phyloP scores from a whole-genome alignment of 2,329 filamentous ascomycete species.

The Diaporthe caulivora region DNA sequence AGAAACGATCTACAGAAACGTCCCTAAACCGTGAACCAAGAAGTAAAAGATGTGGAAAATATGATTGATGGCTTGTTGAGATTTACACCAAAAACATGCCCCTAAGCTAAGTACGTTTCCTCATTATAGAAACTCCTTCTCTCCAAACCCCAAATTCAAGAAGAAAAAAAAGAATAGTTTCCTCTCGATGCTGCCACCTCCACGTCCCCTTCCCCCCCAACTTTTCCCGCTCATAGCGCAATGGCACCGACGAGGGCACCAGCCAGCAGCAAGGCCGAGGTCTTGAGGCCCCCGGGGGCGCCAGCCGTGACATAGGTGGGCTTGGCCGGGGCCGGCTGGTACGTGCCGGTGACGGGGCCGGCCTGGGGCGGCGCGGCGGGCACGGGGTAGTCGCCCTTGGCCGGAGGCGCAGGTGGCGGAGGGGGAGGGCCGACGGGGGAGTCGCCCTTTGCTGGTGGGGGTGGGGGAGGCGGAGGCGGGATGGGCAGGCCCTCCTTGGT shows the following conservation, averaged over 20 bases:
- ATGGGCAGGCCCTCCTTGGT: background rate
- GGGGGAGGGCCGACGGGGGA: background rate
- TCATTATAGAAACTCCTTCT: too few relatives aligned
- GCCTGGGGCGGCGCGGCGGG: slow-evolving; percentile 34
- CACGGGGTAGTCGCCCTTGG: background rate
- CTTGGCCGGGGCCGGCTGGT: slow-evolving; percentile 41
- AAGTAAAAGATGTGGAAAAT: background rate
- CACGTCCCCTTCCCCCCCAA: too few relatives aligned
- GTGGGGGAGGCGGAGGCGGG: background rate
- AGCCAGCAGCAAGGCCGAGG: slow-evolving; percentile 3
- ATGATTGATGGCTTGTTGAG: slow-evolving; percentile 11
- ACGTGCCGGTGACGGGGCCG: slow-evolving; percentile 35
- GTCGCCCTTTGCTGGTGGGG: background rate
- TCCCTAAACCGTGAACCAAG: background rate
- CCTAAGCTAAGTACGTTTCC: background rate
- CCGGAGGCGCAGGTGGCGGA: background rate
- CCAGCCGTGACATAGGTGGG: slow-evolving; percentile 46
- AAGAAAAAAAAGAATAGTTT: too few relatives aligned
- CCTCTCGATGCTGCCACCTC: background rate
- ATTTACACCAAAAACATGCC: slow-evolving; percentile 24
- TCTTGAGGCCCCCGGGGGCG: slow-evolving; percentile 34
- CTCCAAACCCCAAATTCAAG: too few relatives aligned
- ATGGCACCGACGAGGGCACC: slow-evolving; percentile 37
- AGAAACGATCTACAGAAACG: slow-evolving; percentile 16
- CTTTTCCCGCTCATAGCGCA: slow-evolving; percentile 47